Percentiles rank a stretch among this genome's conserved stretches.
These are phyloP conservation scores for Trametes cubensis DNA, from an alignment of 768 basidiomycete genomes.

Conservation along the genomic window DNA sequence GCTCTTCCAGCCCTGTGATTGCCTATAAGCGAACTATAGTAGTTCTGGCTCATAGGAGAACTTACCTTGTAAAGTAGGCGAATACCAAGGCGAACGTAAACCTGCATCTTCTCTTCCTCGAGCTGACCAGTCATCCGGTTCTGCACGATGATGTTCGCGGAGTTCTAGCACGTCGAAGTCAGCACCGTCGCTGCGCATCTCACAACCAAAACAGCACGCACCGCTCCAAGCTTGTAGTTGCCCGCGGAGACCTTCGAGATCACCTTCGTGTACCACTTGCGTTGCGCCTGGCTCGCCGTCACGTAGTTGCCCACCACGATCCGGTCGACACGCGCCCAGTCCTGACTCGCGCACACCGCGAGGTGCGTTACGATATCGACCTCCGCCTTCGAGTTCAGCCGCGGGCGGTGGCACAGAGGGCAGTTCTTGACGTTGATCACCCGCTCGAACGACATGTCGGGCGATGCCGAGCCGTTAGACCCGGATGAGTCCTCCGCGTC, in stretches of 20 bases:
- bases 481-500: conserved; percentile 45
- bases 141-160: conserved; percentile 97
- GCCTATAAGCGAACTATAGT: background rate
- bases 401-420: conserved; percentile 88
- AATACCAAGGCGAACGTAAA: conserved; percentile 91
- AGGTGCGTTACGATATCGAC: conserved; percentile 95
- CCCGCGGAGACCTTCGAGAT: conserved; percentile 85
- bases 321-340: conserved; percentile 87
- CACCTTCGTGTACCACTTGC: conserved; percentile 96
- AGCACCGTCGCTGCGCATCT: background rate
- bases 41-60: background rate
- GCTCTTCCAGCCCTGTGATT: conserved; percentile 69
- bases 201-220: conserved; percentile 40
- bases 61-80: conserved; percentile 82
- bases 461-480: conserved; percentile 23
- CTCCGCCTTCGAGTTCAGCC: conserved; percentile 85
- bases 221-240: conserved; percentile 88
- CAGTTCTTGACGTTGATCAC: conserved; percentile 96
- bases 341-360: conserved; percentile 92
- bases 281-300: conserved; percentile 90
- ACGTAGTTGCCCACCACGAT: conserved; percentile 95
- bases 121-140: conserved; percentile 89
- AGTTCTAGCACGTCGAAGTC: conserved; percentile 58
- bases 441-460: conserved; percentile 51
- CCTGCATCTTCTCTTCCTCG: conserved; percentile 98